A percentile compares a stretch with the other conserved stretches of the same genome.
These are phyloP conservation scores for Selaginella tamariscina DNA, from an alignment of 75 land plant species.

Conservation along the genomic window DNA sequence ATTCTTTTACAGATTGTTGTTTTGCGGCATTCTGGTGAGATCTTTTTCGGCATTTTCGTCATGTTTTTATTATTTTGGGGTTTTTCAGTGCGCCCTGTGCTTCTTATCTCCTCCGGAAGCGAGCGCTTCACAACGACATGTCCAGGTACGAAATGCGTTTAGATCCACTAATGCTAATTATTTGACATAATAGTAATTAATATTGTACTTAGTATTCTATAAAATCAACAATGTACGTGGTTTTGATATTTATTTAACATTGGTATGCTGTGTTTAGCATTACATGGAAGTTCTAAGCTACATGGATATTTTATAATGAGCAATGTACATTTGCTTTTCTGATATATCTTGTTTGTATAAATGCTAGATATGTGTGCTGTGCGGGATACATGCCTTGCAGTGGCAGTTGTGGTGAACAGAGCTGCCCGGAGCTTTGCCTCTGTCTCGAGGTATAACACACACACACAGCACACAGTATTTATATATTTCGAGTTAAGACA, in stretches of 20 bases:
- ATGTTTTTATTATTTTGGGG: background rate
- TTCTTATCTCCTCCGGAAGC: slow-evolving; percentile 69
- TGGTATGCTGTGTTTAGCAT: background rate
- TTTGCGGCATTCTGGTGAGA: slow-evolving; percentile 51
- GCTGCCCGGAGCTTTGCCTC: slow-evolving; percentile 75
- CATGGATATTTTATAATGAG: background rate
- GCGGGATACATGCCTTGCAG: slow-evolving; percentile 93
- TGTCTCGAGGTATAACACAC: slow-evolving; percentile 45
- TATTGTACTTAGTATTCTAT: too few relatives aligned
- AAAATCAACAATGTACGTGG: too few relatives aligned
- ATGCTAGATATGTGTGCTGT: slow-evolving; percentile 64
- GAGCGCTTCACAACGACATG: slow-evolving; percentile 88
- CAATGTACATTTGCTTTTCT: background rate
- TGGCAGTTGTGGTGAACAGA: slow-evolving; percentile 74
- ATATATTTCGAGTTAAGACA: too few relatives aligned
- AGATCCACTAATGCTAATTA: too few relatives aligned
- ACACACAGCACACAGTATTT: too few relatives aligned
- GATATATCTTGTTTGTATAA: background rate
- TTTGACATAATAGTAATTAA: too few relatives aligned
- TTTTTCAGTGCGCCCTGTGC: slow-evolving; percentile 32
- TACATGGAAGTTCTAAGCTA: slow-evolving; percentile 4
- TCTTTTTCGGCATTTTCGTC: slow-evolving; percentile 16
- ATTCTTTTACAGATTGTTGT: slow-evolving; percentile 45
- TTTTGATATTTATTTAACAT: background rate
- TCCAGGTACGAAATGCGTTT: slow-evolving; percentile 51